A percentile compares a stretch with the other conserved stretches of the same genome.
These are phyloP conservation scores for Neopestalotiopsis sp. DNA, from an alignment of 2,329 filamentous ascomycete species.

Conservation along the genomic window DNA sequence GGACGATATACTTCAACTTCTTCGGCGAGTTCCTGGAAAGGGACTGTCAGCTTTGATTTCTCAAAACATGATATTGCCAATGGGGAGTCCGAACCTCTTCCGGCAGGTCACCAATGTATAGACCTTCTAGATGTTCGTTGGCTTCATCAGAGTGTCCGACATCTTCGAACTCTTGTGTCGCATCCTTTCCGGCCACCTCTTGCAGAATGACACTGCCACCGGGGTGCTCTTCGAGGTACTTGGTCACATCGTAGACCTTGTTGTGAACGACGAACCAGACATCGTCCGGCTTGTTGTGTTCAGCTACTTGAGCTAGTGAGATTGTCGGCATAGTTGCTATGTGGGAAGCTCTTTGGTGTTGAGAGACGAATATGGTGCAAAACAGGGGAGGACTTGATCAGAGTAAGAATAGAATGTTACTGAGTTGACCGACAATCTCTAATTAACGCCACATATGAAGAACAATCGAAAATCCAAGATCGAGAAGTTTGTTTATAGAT, in stretches of 20 bases:
- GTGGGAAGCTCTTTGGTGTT: neutral
- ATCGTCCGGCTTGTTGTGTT: slow-evolving; percentile 9
- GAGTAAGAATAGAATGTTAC: neutral
- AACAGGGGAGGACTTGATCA: neutral
- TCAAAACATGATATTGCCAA: too few relatives aligned
- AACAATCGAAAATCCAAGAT: neutral
- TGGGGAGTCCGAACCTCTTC: slow-evolving; percentile 8
- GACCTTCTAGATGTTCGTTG: slow-evolving; percentile 3
- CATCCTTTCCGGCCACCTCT: slow-evolving; percentile 8
- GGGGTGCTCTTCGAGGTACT: slow-evolving; percentile 14
- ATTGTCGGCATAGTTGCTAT: slow-evolving; percentile 1
- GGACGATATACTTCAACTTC: slow-evolving; percentile 12
- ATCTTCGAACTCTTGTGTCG: slow-evolving; percentile 13
- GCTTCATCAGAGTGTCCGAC: slow-evolving; percentile 15
- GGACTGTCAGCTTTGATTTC: neutral
- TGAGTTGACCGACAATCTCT: neutral
- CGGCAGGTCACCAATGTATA: slow-evolving; percentile 1
- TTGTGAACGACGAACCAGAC: slow-evolving; percentile 15
- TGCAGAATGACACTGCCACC: slow-evolving; percentile 5
- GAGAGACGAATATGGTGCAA: neutral
- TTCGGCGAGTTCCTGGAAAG: slow-evolving; percentile 2
- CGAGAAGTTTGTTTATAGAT: slow-evolving; percentile 11
- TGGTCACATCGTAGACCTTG: slow-evolving; percentile 14
- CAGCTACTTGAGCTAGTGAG: slow-evolving; percentile 1
- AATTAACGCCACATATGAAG: neutral